A percentile compares a stretch with the other conserved stretches of the same genome.
Evolutionary conservation across 1,284 basidiomycete species (phyloP).

Genomic region (Apiotrichum mycotoxinovorans): DNA sequence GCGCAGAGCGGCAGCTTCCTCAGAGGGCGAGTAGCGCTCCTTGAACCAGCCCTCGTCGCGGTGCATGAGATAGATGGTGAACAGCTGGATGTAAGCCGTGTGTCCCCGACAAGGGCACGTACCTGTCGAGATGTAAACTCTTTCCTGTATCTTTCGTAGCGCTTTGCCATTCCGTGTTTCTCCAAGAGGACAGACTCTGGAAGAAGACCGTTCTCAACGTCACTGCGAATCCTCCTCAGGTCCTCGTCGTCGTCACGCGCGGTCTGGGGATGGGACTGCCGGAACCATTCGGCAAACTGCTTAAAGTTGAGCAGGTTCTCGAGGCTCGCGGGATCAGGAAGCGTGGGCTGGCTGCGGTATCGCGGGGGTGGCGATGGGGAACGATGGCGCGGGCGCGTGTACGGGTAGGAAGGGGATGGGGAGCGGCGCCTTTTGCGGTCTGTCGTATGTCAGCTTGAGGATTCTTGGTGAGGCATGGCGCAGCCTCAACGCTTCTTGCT

Average conservation of each 20-base stretch:
- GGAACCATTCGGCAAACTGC: slow-evolving; percentile 87
- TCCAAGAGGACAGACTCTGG: slow-evolving; percentile 57
- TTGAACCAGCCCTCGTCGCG: slow-evolving; percentile 88
- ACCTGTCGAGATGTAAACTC: slow-evolving; percentile 80
- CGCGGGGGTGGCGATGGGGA: slow-evolving; percentile 34
- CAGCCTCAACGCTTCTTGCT: too few species aligned
- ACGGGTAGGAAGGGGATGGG: slow-evolving; percentile 69
- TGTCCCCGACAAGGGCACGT: slow-evolving; percentile 44
- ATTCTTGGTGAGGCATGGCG: too few species aligned
- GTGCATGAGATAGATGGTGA: slow-evolving; percentile 87
- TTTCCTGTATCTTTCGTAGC: slow-evolving; percentile 89
- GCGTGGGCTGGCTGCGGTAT: slow-evolving; percentile 2
- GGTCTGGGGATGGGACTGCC: slow-evolving; percentile 71
- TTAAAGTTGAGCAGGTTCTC: slow-evolving; percentile 76
- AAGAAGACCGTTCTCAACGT: slow-evolving; percentile 22
- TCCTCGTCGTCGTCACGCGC: slow-evolving; percentile 50
- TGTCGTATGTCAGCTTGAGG: slow-evolving; percentile 8
- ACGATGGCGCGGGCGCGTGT: slow-evolving; percentile 30
- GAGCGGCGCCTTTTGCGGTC: slow-evolving; percentile 76
- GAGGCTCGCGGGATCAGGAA: slow-evolving; percentile 69
- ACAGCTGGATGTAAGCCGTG: slow-evolving; percentile 52
- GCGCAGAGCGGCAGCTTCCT: slow-evolving; percentile 66
- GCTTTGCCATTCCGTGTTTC: slow-evolving; percentile 57
- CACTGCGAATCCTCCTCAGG: slow-evolving; percentile 26
- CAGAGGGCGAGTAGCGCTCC: slow-evolving; percentile 80